Conservation (phyloP, 495 filamentous ascomycete species). For the Xylaria bambusicola region DNA sequence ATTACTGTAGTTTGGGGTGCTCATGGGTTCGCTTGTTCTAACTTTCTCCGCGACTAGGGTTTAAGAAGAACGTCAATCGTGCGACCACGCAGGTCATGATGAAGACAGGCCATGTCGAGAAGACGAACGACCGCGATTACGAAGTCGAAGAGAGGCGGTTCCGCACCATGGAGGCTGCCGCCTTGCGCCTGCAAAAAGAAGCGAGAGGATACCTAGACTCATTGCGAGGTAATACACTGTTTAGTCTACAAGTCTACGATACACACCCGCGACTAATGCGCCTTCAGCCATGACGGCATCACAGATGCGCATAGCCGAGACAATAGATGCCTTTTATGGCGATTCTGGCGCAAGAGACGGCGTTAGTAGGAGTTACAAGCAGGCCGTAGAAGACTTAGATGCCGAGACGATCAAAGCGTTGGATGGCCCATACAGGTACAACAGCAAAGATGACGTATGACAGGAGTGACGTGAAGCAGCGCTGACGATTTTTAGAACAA, state of each 20-base stretch:
- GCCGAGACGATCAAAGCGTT: conserved; percentile 97
- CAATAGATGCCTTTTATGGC: conserved; percentile 98
- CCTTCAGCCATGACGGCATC: conserved; percentile 91
- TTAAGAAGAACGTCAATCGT: conserved; percentile 98
- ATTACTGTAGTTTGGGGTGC: background rate
- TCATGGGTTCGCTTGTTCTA: background rate
- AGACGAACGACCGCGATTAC: conserved; percentile 97
- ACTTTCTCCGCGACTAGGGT: conserved; percentile 57
- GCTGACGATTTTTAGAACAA: conserved; percentile 58
- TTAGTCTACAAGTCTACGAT: too few relatives aligned
- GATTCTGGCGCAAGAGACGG: conserved; percentile 93
- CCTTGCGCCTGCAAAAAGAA: conserved; percentile 90
- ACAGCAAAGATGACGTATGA: conserved; percentile 1
- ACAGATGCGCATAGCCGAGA: conserved; percentile 99
- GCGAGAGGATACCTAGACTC: conserved; percentile 97
- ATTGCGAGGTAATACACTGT: conserved; percentile 65
- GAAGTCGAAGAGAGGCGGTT: conserved; percentile 97
- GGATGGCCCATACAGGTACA: conserved; percentile 90
- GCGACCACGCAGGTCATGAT: conserved; percentile 99
- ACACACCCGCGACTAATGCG: background rate
- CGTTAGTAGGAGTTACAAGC: conserved; percentile 94
- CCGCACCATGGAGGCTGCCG: conserved; percentile 93
- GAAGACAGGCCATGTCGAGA: conserved; percentile 98
- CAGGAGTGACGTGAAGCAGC: background rate
- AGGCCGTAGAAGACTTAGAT: conserved; percentile 95